phyloP scores from a whole-genome alignment of 2,329 filamentous ascomycete genomes.

The Cordyceps pruinosa region DNA sequence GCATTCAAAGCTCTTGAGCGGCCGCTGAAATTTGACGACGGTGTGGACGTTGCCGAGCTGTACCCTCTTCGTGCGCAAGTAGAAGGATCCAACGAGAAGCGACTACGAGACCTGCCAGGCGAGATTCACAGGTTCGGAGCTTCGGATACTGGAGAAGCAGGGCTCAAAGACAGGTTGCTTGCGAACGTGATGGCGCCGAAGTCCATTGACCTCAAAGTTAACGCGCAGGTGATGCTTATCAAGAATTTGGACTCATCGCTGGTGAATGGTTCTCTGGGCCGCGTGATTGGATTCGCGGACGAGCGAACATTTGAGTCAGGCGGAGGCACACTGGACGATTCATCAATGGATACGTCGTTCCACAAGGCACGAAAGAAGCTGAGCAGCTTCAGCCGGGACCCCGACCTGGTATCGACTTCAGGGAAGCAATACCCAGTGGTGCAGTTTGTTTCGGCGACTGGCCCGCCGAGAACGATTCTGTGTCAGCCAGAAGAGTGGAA shows the following conservation, averaged over 20 bases:
- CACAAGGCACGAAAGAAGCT: slow-evolving; percentile 51
- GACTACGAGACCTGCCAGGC: slow-evolving; percentile 67
- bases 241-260: slow-evolving; percentile 94
- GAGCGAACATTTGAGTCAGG: slow-evolving; percentile 33
- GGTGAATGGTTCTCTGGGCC: slow-evolving; percentile 90
- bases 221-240: slow-evolving; percentile 98
- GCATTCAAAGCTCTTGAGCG: slow-evolving; percentile 70
- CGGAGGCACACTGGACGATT: slow-evolving; percentile 36
- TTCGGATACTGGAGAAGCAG: slow-evolving; percentile 65
- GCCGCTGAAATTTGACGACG: slow-evolving; percentile 64
- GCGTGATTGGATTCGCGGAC: slow-evolving; percentile 49
- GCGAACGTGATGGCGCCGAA: slow-evolving; percentile 91
- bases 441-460: slow-evolving; percentile 71
- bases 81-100: slow-evolving; percentile 71
- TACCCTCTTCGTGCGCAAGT: slow-evolving; percentile 90
- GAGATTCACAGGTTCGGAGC: slow-evolving; percentile 63
- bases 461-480: slow-evolving; percentile 57
- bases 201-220: slow-evolving; percentile 72
- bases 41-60: slow-evolving; percentile 69
- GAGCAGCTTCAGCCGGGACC: slow-evolving; percentile 39
- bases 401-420: slow-evolving; percentile 36
- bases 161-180: slow-evolving; percentile 68
- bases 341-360: slow-evolving; percentile 33
- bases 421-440: slow-evolving; percentile 71
- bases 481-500: slow-evolving; percentile 92